Conservation (phyloP, 108 stramenopile species). For the Phaeodactylum tricornutum region DNA sequence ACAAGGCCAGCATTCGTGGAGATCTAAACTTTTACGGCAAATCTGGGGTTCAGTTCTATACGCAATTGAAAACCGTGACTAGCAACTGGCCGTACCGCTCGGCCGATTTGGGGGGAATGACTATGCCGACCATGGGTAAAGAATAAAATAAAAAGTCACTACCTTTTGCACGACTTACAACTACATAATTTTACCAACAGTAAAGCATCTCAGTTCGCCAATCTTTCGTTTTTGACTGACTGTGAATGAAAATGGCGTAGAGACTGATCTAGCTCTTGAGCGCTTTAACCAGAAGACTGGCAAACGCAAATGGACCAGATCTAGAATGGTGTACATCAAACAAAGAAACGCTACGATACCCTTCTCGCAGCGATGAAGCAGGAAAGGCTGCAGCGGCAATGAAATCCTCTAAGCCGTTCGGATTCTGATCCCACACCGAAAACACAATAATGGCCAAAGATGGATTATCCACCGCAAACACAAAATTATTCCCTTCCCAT, state of each 20-base stretch:
- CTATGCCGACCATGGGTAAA: slow-evolving; percentile 78
- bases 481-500: slow-evolving; percentile 39
- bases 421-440: slow-evolving; percentile 53
- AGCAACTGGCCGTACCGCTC: slow-evolving; percentile 74
- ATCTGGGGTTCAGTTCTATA: slow-evolving; percentile 90
- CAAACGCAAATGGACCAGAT: slow-evolving; percentile 53
- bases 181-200: too few species aligned
- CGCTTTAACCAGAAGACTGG: slow-evolving; percentile 46
- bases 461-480: slow-evolving; percentile 47
- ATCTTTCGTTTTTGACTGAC: too few species aligned
- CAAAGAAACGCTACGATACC: slow-evolving; percentile 58
- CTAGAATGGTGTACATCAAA: slow-evolving; percentile 58
- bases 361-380: slow-evolving; percentile 55
- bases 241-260: too few species aligned
- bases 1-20: slow-evolving; percentile 74
- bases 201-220: too few species aligned
- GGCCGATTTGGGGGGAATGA: slow-evolving; percentile 45
- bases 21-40: slow-evolving; percentile 91
- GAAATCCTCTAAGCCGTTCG: slow-evolving; percentile 42
- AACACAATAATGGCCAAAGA: slow-evolving; percentile 61
- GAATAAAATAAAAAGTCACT: too few species aligned
- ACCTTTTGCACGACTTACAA: too few species aligned
- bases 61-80: slow-evolving; percentile 90
- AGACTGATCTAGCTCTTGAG: neutral
- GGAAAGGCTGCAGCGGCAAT: slow-evolving; percentile 67